Evolutionary conservation across 2,329 filamentous ascomycete species (phyloP).

Genomic region (Aspergillus sp.): DNA sequence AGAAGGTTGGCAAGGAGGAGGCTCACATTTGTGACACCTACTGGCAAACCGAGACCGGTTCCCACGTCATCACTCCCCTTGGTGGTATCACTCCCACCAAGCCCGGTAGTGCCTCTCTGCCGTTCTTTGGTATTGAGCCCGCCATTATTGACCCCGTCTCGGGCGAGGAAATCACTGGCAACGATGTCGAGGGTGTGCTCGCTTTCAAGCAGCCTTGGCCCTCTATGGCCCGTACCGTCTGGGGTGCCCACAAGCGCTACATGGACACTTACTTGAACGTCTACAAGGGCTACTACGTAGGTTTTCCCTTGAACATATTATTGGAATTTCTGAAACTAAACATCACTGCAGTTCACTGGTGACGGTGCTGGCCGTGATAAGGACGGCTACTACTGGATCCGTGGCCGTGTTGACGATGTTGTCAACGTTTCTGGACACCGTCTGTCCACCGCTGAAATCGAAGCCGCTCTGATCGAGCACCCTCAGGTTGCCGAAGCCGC

Average conservation of each 20-base stretch:
- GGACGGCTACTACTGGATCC: constrained; percentile 99
- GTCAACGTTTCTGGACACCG: constrained; percentile 97
- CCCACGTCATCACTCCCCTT: constrained; percentile 88
- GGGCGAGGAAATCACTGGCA: constrained; percentile 85
- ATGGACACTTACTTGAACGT: constrained; percentile 98
- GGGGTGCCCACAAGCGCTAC: constrained; percentile 95
- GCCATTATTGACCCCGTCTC: constrained; percentile 96
- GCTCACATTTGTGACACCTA: constrained; percentile 95
- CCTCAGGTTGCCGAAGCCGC: constrained; percentile 79
- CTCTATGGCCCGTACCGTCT: constrained; percentile 96
- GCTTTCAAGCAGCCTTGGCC: constrained; percentile 98
- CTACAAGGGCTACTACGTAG: constrained; percentile 95
- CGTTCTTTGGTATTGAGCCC: constrained; percentile 97
- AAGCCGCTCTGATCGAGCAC: constrained; percentile 93
- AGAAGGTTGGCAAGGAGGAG: constrained; percentile 87
- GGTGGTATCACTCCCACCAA: constrained; percentile 93
- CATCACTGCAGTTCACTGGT: constrained; percentile 39
- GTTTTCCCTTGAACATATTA: constrained; percentile 23
- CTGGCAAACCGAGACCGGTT: constrained; percentile 99
- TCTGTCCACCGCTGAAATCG: constrained; percentile 94
- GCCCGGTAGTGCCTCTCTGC: constrained; percentile 88
- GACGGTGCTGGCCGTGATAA: constrained; percentile 94
- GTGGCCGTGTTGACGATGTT: constrained; percentile 94
- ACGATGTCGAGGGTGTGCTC: constrained; percentile 94
- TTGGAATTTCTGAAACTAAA: too few relatives aligned